Base-by-base conservation (phyloP, 208 protist genomes). In the Crithidia thermophila region DNA sequence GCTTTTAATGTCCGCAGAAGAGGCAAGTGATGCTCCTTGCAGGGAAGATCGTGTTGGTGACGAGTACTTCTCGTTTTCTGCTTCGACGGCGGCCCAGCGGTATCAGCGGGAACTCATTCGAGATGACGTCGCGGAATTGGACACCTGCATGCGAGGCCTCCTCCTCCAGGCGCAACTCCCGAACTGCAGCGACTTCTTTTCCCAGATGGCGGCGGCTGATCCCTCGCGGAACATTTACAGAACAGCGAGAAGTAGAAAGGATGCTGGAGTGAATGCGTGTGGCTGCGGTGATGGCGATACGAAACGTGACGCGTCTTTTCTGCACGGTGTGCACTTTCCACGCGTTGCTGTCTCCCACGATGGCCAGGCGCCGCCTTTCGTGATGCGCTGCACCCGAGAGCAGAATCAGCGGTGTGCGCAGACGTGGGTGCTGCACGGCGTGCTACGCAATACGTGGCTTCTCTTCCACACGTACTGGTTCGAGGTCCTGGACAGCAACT, bases 391-490 rank as follows among this genome's bases (percentile, higher is more conserved):
- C 39, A 47, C 34, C 2, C 0, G n/a, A 9, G 42, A 36, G 9
- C 31, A 4, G 1, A 30, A 33, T 23, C 9, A 28, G 34, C 43
- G 25, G 3, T 31, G 9, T 11, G 11, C 76, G 18, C 37, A 77
- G 6, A 1, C 2, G 8, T 25, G 75, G 33, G 23, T 77, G 13
- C 20, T 2, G 7, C 10, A 21, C 27, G 81, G 81, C 4, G 43
- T 82, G 55, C 56, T 27, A 28, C 63, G 81, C 3, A 77, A 83
- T 20, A 61, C 66, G 13, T 71, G 39, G 53, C 61, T 87, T 4
- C 40, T 75, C 36, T 83, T 82, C 33, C 57, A 66, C 52, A 81
- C 76, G 2, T 75, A 66, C 56, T 82, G 71, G 68, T 75, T 67
- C 55, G 68, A 82, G 5, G 60, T 30, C 9, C 43, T 75, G 25